Percentiles rank a stretch among this genome's conserved stretches.
Conservation (phyloP, 805 yeast genomes). For the Wickerhamomyces xylosicus region DNA sequence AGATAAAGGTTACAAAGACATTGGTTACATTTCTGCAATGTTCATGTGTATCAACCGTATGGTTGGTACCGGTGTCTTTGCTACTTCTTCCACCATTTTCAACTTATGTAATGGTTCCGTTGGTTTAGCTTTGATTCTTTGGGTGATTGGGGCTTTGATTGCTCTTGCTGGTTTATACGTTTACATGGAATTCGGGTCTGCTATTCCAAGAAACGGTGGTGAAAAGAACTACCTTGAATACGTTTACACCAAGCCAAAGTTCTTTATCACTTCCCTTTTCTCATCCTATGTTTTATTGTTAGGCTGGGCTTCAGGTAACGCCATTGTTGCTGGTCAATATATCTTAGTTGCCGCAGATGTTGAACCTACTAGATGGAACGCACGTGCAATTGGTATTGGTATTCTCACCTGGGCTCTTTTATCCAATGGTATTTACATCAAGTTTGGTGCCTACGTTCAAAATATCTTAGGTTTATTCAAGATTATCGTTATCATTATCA, state of each 20-base stretch:
- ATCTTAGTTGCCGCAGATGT: slow-evolving; percentile 63
- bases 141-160: slow-evolving; percentile 67
- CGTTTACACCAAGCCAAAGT: slow-evolving; percentile 57
- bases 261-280: slow-evolving; percentile 52
- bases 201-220: slow-evolving; percentile 76
- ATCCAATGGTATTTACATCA: slow-evolving; percentile 50
- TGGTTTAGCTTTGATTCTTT: slow-evolving; percentile 59
- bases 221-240: slow-evolving; percentile 75
- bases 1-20: slow-evolving; percentile 30
- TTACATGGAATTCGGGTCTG: slow-evolving; percentile 74
- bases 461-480: slow-evolving; percentile 63
- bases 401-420: slow-evolving; percentile 63
- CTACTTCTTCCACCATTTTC: slow-evolving; percentile 53
- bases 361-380: slow-evolving; percentile 64
- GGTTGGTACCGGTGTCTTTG: slow-evolving; percentile 70
- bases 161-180: slow-evolving; percentile 56
- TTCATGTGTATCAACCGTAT: slow-evolving; percentile 59
- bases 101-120: slow-evolving; percentile 49
- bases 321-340: slow-evolving; percentile 72
- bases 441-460: slow-evolving; percentile 57
- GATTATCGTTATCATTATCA: slow-evolving; percentile 57
- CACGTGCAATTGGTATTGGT: slow-evolving; percentile 67
- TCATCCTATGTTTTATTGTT: slow-evolving; percentile 65
- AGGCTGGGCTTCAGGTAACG: slow-evolving; percentile 84
- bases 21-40: slow-evolving; percentile 49